Evolutionary conservation across 2,329 filamentous ascomycete species (phyloP), one percentile per base, ranked within the genome.

Genomic region (Lecanicillium sp.): DNA sequence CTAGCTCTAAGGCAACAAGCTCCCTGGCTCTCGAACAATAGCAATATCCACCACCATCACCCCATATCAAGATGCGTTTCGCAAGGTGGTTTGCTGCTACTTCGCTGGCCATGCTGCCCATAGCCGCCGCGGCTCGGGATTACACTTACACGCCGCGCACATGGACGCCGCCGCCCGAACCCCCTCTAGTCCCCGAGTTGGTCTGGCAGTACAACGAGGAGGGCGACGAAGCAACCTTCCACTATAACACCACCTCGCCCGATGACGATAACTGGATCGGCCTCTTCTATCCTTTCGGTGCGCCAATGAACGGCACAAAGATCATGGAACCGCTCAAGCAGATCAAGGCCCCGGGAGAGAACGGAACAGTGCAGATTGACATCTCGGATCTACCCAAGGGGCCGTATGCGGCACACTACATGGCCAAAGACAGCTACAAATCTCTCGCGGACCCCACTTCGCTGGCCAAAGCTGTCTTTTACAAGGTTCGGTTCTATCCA

Each of bases 221-320:
- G 3, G 14, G 14, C 11, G 14, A 19, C 3, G 26, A 2, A 2
- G n/a, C 64, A 38, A 68, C 65, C 0, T 67, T 70, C 47, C 39
- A 58, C 9, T 71, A 69, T 53, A 55, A 58, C 5, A 68, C 64
- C 0, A 30, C 54, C 1, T 36, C 54, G 3, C 50, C 63, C 4
- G 51, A 60, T 41, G 26, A 49, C 3, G 58, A 51, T 14, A 70
- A 70, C 52, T 71, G 68, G 68, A 54, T 70, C 19, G 68, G 62
- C 24, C 40, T 70, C 3, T 70, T 64, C 51, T 49, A 57, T 30
- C 52, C 58, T 10, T 58, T 56, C 1, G 61, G 59, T n/a, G 66
- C 60, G 2, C 67, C 67, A 1, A 57, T 61, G 2, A 55, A 68
- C 15, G 56, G 63, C 23, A 50, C 57, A 33, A 59, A 57, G 14